Evolutionary conservation across 371 early-diverging fungal genomes (phyloP), one percentile per base, ranked within the genome.

Genomic region (Mucor sp.): DNA sequence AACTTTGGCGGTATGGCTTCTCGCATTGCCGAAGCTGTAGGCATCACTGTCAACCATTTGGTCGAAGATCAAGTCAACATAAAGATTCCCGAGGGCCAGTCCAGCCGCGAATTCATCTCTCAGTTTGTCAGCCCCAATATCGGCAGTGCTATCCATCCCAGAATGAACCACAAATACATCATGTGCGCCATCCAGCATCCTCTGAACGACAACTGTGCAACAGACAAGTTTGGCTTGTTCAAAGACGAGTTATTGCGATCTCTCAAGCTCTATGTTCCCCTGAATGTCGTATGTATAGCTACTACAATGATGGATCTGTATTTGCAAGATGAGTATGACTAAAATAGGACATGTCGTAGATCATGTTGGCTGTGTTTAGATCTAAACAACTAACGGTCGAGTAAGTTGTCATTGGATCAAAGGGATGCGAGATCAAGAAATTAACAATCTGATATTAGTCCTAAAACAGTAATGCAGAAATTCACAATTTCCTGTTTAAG

Each of bases 181-280:
- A 78, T 88, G 69, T 95, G 95, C 63, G 89, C 87, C 0, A 61
- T 93, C 48, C 87, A 91, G 67, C 95, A 95, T 67, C 93, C 94
- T 7, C 60, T 84, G 43, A 81, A 83, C 19, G 78, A 79, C 4
- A 85, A 82, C 68, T 89, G 91, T 53, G 62, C 79, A 17, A 68
- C 70, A 9, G 76, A 81, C 17, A 69, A 86, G 41, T 71, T 78
- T 6, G 74, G 68, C 4, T 37, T 79, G 1, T 77, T 85, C 63
- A 69, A 72, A 8, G 79, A 80, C 23, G 86, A 87, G 65, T 82
- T 84, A 53, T 60, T 76, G 4, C 79, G 87, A 32, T 88, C 90
- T 6, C 79, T 87, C 50, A 83, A 85, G 70, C 75, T 93, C 56
- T 93, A 92, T 67, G 84, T 87, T 14, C 90, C 93, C 1, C 74